Percentiles rank a stretch among this genome's conserved stretches.
phyloP scores from a whole-genome alignment of 2,329 filamentous ascomycete species.

The Sporothrix pallida region DNA sequence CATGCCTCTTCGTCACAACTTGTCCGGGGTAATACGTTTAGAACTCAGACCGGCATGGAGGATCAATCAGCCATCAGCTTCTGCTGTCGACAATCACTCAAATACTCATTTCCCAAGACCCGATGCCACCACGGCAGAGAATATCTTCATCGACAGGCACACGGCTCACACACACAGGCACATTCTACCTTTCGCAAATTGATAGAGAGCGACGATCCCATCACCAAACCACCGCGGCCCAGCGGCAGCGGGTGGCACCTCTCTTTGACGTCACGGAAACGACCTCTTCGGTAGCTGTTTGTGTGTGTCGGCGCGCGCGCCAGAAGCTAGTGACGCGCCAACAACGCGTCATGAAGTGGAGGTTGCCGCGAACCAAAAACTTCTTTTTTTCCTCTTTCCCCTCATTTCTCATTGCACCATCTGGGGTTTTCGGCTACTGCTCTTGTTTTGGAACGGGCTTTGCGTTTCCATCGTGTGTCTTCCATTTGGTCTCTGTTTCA shows the following conservation, averaged over 20 bases:
- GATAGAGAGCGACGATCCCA: slow-evolving; percentile 2
- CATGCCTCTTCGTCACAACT: neutral
- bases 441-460: neutral
- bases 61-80: slow-evolving; percentile 1
- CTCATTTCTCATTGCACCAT: slow-evolving; percentile 5
- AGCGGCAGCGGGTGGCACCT: neutral
- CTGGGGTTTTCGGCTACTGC: neutral
- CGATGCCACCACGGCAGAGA: slow-evolving; percentile 16
- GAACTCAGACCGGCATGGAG: neutral
- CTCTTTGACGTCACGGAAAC: slow-evolving; percentile 20
- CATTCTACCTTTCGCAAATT: neutral
- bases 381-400: slow-evolving; percentile 10
- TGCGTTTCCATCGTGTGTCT: neutral
- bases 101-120: neutral
- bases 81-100: slow-evolving; percentile 5
- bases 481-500: too few relatives aligned
- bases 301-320: neutral
- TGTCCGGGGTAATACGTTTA: neutral
- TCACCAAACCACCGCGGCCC: neutral
- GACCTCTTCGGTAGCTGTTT: neutral
- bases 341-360: slow-evolving; percentile 19
- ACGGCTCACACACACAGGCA: neutral
- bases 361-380: neutral
- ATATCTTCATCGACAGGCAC: neutral
- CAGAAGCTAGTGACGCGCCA: neutral